Evolutionary conservation across 495 filamentous ascomycete genomes (phyloP), one percentile per base, ranked within the genome.

Genomic region (Penicillium macrosclerotiorum): DNA sequence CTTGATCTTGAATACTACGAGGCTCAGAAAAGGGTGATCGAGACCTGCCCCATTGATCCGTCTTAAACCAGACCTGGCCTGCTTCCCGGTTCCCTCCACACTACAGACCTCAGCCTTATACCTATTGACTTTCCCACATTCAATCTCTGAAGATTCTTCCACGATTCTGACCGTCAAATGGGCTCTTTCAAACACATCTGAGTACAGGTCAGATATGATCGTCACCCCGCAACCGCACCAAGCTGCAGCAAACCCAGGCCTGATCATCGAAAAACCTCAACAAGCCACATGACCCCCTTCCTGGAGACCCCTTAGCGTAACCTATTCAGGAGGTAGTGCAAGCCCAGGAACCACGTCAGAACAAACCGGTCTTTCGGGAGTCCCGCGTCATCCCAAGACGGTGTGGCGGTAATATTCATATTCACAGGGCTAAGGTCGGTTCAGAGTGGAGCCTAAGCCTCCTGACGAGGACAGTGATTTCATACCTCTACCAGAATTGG

Each of bases 401-500:
- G 24, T 19, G 37, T 36, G 31, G 37, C 37, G 31, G 34, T 26
- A 49, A 41, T 37, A 29, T 37, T 32, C n/a, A 41, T 37, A 29
- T 37, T 32, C n/a, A 11, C 37, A 44, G 31, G 34, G 35, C 40
- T 48, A 44, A n/a, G 49, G 26, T 42, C 35, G 24, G 25, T 16
- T 40, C 9, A 19, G 36, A 44, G 40, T 45, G 49, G 44, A 46
- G n/a, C n/a, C n/a, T n/a, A n/a, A n/a, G n/a, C n/a, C n/a, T n/a
- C n/a, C n/a, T n/a, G n/a, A n/a, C n/a, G n/a, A n/a, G n/a, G n/a
- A n/a, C n/a, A n/a, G n/a, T n/a, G n/a, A n/a, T n/a, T n/a, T n/a
- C n/a, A n/a, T n/a, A n/a, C n/a, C n/a, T n/a, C n/a, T n/a, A n/a
- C n/a, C n/a, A n/a, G n/a, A n/a, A n/a, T n/a, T n/a, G n/a, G n/a